Conservation (phyloP, 345 rosid genomes). For the Combretum micranthum region DNA sequence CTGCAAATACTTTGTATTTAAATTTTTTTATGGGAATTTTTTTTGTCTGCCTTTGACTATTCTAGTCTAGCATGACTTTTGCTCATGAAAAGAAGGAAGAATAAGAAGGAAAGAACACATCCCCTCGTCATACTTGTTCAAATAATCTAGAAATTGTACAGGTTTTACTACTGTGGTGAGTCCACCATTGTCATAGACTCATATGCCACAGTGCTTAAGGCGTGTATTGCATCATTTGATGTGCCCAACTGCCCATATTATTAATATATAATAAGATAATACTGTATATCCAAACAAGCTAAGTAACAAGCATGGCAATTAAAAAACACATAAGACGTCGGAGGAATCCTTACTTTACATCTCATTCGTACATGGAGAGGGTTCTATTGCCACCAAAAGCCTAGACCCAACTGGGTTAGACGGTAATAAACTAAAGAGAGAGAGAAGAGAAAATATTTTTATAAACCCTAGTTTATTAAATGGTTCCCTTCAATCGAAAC, state of each 20-base stretch:
- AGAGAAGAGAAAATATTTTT: not conserved
- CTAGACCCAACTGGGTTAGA: slow-evolving; percentile 9
- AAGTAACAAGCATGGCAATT: not conserved
- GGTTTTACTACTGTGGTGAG: too few relatives aligned
- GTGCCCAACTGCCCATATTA: too few relatives aligned
- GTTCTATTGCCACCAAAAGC: slow-evolving; percentile 10
- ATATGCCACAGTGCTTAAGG: too few relatives aligned
- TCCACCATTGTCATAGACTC: too few relatives aligned
- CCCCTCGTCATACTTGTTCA: not conserved
- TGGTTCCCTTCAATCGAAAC: slow-evolving; percentile 14
- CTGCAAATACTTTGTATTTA: too few relatives aligned
- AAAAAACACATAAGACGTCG: not conserved
- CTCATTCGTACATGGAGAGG: not conserved
- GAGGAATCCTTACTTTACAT: slow-evolving; percentile 7
- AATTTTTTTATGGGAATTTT: too few relatives aligned
- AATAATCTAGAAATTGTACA: too few relatives aligned
- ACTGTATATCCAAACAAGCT: not conserved
- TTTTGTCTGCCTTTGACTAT: too few relatives aligned
- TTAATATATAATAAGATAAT: too few relatives aligned
- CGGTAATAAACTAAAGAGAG: not conserved
- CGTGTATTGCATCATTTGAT: too few relatives aligned
- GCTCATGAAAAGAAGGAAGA: not conserved
- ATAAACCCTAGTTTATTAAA: not conserved
- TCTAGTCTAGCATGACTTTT: not conserved
- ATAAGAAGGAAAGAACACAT: not conserved